Conservation (phyloP, 73 alveolate genomes). For the Loxodes magnus region DNA sequence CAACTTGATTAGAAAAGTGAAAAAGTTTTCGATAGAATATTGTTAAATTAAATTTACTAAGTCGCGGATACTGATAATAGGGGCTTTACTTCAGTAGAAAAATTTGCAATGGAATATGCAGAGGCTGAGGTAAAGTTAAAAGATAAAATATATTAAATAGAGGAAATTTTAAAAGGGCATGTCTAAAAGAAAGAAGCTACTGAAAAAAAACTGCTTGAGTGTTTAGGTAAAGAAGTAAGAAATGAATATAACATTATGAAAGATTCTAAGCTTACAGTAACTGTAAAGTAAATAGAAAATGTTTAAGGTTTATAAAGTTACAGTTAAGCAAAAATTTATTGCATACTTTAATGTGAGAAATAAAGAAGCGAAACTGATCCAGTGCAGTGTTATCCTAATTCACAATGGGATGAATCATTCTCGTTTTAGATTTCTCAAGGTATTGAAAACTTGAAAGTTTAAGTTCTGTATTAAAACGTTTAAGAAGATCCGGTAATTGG, state of each 20-base stretch:
- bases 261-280: slow-evolving; percentile 26
- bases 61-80: slow-evolving; percentile 19
- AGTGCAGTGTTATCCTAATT: slow-evolving; percentile 22
- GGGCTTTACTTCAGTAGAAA: slow-evolving; percentile 33
- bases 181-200: slow-evolving; percentile 13
- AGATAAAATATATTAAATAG: slow-evolving; percentile 16
- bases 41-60: no score
- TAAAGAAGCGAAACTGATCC: slow-evolving; percentile 17
- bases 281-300: slow-evolving; percentile 38
- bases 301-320: slow-evolving; percentile 17
- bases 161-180: slow-evolving; percentile 9
- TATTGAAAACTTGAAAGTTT: slow-evolving; percentile 18
- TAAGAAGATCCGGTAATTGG: slow-evolving; percentile 47
- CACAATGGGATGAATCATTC: slow-evolving; percentile 49
- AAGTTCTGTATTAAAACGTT: slow-evolving; percentile 23
- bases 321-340: slow-evolving; percentile 35
- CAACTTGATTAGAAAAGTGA: no score
- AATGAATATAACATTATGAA: slow-evolving; percentile 33
- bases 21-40: no score
- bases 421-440: slow-evolving; percentile 33
- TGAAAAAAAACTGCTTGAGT: slow-evolving; percentile 19
- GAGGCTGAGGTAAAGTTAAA: slow-evolving; percentile 15
- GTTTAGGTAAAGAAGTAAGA: slow-evolving; percentile 26
- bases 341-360: slow-evolving; percentile 23
- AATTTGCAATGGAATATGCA: slow-evolving; percentile 17